Conservation (phyloP, 148 eudicot genomes). For the Fagopyrum tataricum region DNA sequence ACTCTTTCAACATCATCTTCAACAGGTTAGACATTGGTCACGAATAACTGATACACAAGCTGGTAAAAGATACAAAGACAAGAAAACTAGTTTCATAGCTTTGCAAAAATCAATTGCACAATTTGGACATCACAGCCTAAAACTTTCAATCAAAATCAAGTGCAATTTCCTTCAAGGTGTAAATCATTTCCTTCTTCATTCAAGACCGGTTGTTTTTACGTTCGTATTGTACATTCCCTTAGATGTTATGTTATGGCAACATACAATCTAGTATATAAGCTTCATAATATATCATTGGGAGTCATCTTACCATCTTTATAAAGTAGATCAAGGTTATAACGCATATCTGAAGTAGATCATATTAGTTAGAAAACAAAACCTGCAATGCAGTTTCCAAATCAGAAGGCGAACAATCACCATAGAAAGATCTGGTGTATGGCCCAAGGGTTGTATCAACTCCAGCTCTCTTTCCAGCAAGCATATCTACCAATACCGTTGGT, state of each 20-base stretch:
- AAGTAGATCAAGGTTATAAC: too few relatives aligned
- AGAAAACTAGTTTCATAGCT: neutral
- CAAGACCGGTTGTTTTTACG: too few relatives aligned
- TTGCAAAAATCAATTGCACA: too few relatives aligned
- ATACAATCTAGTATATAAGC: too few relatives aligned
- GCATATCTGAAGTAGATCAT: too few relatives aligned
- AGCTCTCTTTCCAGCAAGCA: constrained; percentile 90
- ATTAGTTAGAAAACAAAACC: constrained; percentile 26
- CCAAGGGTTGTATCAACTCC: constrained; percentile 65
- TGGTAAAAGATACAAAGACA: constrained; percentile 11
- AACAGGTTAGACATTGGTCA: constrained; percentile 52
- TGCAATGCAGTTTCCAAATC: constrained; percentile 87
- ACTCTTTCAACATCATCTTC: constrained; percentile 68
- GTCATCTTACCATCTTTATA: too few relatives aligned
- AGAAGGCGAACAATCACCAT: constrained; percentile 80
- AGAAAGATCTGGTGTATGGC: constrained; percentile 72
- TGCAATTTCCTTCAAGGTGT: neutral
- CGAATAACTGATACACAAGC: constrained; percentile 82
- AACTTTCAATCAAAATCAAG: neutral
- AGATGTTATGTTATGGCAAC: too few relatives aligned
- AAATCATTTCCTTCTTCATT: too few relatives aligned
- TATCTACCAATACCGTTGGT: constrained; percentile 40
- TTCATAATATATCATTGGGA: too few relatives aligned
- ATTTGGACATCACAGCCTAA: too few relatives aligned
- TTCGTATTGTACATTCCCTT: too few relatives aligned